These are phyloP conservation scores for Xylaria sp. DNA, from an alignment of 2,329 filamentous ascomycete genomes.

Conservation along the genomic window DNA sequence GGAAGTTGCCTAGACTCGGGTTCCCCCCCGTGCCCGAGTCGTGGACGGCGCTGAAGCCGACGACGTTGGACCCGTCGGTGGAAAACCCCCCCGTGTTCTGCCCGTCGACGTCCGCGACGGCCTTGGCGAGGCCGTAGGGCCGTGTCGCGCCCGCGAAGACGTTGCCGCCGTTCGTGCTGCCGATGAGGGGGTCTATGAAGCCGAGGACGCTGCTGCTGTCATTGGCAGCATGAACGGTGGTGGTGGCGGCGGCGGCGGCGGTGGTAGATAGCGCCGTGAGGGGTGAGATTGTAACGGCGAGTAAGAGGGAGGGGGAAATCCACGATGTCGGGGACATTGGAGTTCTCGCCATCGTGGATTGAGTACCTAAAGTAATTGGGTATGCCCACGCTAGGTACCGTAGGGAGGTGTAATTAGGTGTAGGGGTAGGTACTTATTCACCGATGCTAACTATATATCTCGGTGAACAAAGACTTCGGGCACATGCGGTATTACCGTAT, in stretches of 20 bases:
- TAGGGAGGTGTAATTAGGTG: background rate
- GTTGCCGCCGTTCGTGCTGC: conserved; percentile 66
- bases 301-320: conserved; percentile 29
- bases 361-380: too few species aligned
- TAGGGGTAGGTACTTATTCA: background rate
- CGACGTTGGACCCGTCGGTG: conserved; percentile 60
- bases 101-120: conserved; percentile 63
- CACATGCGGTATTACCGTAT: background rate
- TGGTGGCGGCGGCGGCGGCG: too few species aligned
- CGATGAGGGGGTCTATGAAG: conserved; percentile 62
- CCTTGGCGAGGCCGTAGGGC: conserved; percentile 67
- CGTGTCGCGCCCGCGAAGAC: conserved; percentile 67
- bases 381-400: background rate
- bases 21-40: conserved; percentile 59
- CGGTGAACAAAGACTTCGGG: background rate
- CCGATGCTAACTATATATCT: conserved; percentile 1
- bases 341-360: conserved; percentile 3
- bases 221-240: too few species aligned
- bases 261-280: conserved; percentile 29
- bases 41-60: conserved; percentile 62
- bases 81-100: conserved; percentile 59
- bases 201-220: conserved; percentile 41
- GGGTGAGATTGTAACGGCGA: conserved; percentile 34
- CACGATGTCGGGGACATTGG: conserved; percentile 18
- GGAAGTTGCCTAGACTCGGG: conserved; percentile 60